Evolutionary conservation across 2,329 filamentous ascomycete species (phyloP).

Genomic region (Ascochyta viciae-villosae): DNA sequence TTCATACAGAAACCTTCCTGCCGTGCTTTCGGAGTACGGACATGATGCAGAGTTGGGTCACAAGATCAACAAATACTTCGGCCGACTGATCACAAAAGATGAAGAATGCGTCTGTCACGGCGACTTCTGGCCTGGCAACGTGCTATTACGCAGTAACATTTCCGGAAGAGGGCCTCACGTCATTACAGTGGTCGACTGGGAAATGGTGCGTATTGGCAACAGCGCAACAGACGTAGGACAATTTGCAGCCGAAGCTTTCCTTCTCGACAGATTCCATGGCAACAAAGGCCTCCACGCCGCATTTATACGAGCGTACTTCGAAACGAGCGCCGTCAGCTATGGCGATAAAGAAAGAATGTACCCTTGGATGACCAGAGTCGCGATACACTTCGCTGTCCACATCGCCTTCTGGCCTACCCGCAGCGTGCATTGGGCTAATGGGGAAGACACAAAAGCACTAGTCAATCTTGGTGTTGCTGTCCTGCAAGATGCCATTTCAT

Average conservation of each 20-base stretch:
- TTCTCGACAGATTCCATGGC: constrained; percentile 46
- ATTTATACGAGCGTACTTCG: constrained; percentile 39
- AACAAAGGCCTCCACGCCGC: constrained; percentile 32
- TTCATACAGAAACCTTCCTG: constrained; percentile 38
- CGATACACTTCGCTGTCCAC: constrained; percentile 48
- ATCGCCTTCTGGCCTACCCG: constrained; percentile 45
- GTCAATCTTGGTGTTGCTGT: constrained; percentile 33
- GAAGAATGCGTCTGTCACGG: constrained; percentile 48
- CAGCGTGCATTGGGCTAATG: constrained; percentile 35
- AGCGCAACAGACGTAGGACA: constrained; percentile 49
- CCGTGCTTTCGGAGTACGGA: constrained; percentile 29
- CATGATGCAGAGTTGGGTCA: constrained; percentile 34
- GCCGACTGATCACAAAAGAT: constrained; percentile 34
- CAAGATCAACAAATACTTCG: constrained; percentile 38
- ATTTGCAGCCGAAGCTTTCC: constrained; percentile 48
- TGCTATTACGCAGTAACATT: constrained; percentile 32
- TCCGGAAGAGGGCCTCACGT: neutral
- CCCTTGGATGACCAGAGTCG: constrained; percentile 31
- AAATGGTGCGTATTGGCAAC: constrained; percentile 42
- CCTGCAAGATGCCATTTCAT: constrained; percentile 21
- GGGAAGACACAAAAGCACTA: constrained; percentile 33
- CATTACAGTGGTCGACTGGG: constrained; percentile 49
- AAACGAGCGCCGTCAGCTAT: constrained; percentile 4
- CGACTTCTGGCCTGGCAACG: constrained; percentile 51
- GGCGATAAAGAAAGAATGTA: constrained; percentile 21